Evolutionary conservation across 2,329 filamentous ascomycete genomes (phyloP), one percentile per base, ranked within the genome.

Genomic region (Cercospora canescens): DNA sequence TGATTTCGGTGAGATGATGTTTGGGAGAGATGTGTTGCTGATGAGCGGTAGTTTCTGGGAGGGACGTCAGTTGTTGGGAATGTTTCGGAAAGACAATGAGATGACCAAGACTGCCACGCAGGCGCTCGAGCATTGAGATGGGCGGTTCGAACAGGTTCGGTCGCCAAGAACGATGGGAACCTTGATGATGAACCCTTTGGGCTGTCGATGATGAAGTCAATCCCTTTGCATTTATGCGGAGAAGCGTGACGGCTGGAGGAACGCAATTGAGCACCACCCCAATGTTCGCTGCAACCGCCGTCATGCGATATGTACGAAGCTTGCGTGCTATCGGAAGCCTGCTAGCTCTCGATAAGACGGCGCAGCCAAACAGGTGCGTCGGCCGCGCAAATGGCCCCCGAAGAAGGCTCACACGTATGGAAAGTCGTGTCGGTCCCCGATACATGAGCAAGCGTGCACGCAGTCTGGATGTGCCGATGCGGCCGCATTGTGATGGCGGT

Each of bases 41-140:
- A 56, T 57, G 37, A 48, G 5, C 24, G 18, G 39, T 50, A 65
- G 63, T 4, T 70, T 67, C 32, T 72, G 72, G 55, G 76, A 78
- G 67, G 76, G 79, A 26, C 61, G 74, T 21, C 67, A 71, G 69
- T 64, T 64, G 54, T 39, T 75, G 61, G 72, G 62, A 12, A 64
- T 58, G 59, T 72, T 75, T 60, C 57, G 74, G 32, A 70, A 72
- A 63, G 72, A 76, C 60, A 63, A 60, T 14, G 72, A 70, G 62
- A 75, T 73, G 74, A 39, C 72, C 57, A 70, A 64, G 57, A 70
- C 74, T 45, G 73, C 72, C 28, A 48, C 70, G 37, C 58, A 65
- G 48, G 74, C 73, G 8, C 57, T 76, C 39, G 70, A 75, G 59
- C 55, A 41, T 41, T 60, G 35, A 60, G 45, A 50, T 28, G 45